A percentile compares a stretch with the other conserved stretches of the same genome.
These are phyloP conservation scores for Naegleria fowleri DNA, from an alignment of 208 protist genomes.

Conservation along the genomic window DNA sequence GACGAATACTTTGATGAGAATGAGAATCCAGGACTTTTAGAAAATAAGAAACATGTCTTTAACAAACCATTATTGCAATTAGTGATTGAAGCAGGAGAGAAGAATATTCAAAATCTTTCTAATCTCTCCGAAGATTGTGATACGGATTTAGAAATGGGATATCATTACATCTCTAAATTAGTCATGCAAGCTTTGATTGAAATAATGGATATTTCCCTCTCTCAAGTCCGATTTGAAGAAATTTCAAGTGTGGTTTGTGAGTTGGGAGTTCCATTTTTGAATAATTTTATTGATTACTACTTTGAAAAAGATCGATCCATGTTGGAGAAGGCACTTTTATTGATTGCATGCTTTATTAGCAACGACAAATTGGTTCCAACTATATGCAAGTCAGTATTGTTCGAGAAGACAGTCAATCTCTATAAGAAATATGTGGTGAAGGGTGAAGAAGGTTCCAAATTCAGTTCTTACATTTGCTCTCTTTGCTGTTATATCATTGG, in stretches of 20 bases:
- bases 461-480: background rate
- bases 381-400: background rate
- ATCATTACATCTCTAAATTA: background rate
- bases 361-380: background rate
- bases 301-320: background rate
- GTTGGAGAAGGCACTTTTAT: background rate
- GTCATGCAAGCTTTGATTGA: background rate
- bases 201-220: background rate
- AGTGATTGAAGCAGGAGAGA: background rate
- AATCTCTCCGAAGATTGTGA: background rate
- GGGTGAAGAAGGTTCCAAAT: background rate
- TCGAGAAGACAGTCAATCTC: background rate
- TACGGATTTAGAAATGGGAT: background rate
- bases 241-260: background rate
- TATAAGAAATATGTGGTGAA: background rate
- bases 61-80: background rate
- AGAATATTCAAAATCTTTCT: background rate
- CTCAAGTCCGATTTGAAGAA: background rate
- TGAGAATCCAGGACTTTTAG: background rate
- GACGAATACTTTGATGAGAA: conserved; percentile 6
- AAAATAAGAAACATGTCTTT: background rate
- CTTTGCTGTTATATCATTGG: conserved; percentile 10
- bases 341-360: background rate
- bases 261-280: background rate
- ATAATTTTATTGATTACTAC: background rate